phyloP scores from a whole-genome alignment of 2,329 filamentous ascomycete genomes.

The Curvularia sp. region DNA sequence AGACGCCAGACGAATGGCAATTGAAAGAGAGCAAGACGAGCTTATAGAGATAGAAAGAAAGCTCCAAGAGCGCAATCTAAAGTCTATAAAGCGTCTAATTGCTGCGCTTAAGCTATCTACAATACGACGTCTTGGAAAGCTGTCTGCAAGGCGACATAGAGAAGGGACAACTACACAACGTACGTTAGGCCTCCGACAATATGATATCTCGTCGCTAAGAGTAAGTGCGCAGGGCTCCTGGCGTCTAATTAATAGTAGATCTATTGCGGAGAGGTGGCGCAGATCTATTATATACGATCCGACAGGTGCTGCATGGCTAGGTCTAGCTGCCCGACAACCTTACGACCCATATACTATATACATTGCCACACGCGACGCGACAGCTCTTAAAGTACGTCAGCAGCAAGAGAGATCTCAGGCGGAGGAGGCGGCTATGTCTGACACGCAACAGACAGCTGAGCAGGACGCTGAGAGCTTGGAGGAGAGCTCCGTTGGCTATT shows the following conservation, averaged over 20 bases:
- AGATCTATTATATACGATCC: background rate
- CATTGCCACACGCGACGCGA: conserved; percentile 1
- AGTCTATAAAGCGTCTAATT: background rate
- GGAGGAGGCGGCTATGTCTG: background rate
- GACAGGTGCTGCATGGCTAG: conserved; percentile 1
- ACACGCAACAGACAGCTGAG: background rate
- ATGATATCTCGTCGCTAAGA: background rate
- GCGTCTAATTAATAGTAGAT: conserved; percentile 1
- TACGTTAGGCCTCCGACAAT: conserved; percentile 1
- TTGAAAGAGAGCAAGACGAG: conserved; percentile 1
- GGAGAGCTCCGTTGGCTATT: background rate
- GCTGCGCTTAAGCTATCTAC: background rate
- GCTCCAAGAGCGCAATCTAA: background rate
- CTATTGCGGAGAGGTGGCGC: background rate
- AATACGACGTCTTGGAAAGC: background rate
- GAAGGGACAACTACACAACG: conserved; percentile 1
- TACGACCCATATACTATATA: conserved; percentile 1
- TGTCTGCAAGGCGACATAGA: background rate
- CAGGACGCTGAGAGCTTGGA: conserved; percentile 1
- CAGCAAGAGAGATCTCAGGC: background rate
- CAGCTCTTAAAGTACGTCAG: conserved; percentile 1
- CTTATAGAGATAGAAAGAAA: background rate
- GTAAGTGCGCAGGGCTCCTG: background rate
- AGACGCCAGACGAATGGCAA: background rate
- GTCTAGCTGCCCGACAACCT: background rate